Evolutionary conservation across 345 rosid genomes (phyloP).

Genomic region (Bruguiera sexangula): DNA sequence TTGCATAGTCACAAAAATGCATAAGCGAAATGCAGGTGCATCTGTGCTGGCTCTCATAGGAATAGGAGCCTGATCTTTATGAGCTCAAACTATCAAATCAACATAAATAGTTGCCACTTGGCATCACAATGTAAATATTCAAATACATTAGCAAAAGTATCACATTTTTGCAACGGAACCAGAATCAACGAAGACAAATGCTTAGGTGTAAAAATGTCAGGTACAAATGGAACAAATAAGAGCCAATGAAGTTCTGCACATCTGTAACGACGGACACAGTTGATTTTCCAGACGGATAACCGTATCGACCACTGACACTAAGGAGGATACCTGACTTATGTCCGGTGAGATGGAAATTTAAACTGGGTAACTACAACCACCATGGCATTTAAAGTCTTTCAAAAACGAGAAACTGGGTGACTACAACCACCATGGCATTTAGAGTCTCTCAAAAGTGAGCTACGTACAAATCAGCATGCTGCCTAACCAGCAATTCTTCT

Average conservation of each 20-base stretch:
- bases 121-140: too few relatives aligned
- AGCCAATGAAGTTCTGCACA: constrained; percentile 26
- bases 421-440: too few relatives aligned
- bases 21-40: not conserved
- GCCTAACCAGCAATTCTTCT: too few relatives aligned
- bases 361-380: too few relatives aligned
- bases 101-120: too few relatives aligned
- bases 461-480: too few relatives aligned
- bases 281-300: constrained; percentile 64
- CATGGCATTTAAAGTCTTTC: too few relatives aligned
- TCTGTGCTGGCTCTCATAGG: too few relatives aligned
- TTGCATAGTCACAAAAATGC: not conserved
- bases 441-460: too few relatives aligned
- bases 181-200: not conserved
- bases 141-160: not conserved
- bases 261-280: constrained; percentile 57
- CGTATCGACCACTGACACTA: constrained; percentile 43
- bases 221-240: constrained; percentile 78
- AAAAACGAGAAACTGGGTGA: too few relatives aligned
- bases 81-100: too few relatives aligned
- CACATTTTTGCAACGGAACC: not conserved
- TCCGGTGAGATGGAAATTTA: constrained; percentile 28
- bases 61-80: too few relatives aligned
- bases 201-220: constrained; percentile 18
- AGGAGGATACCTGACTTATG: constrained; percentile 61